Conservation (phyloP, 208 protist genomes). For the Trypanosoma mega region DNA sequence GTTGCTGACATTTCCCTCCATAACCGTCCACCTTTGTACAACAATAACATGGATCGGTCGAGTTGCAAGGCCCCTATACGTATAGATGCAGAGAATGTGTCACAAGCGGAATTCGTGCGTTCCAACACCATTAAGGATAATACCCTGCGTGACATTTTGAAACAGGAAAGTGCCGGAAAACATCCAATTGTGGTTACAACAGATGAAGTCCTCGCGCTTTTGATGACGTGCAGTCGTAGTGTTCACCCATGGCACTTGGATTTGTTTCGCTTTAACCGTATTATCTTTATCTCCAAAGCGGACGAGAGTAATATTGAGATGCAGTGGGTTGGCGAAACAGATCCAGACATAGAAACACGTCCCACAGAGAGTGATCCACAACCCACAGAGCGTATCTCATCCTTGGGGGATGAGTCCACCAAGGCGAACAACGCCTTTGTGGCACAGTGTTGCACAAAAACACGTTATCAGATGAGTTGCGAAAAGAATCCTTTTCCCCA, state of each 20-base stretch:
- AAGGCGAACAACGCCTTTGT: conserved; percentile 73
- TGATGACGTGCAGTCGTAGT: conserved; percentile 78
- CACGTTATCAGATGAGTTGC: conserved; percentile 45
- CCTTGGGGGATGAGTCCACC: conserved; percentile 72
- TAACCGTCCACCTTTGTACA: conserved; percentile 63
- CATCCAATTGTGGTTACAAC: conserved; percentile 71
- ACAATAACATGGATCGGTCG: conserved; percentile 56
- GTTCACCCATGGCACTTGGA: conserved; percentile 81
- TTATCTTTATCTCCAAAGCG: conserved; percentile 63
- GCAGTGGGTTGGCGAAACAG: conserved; percentile 88
- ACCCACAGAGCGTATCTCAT: conserved; percentile 50
- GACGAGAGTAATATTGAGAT: conserved; percentile 58
- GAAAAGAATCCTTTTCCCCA: conserved; percentile 62
- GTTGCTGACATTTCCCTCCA: conserved; percentile 50
- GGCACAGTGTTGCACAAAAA: conserved; percentile 47
- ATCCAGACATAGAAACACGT: conserved; percentile 29
- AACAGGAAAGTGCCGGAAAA: conserved; percentile 22
- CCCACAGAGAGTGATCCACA: conserved; percentile 64
- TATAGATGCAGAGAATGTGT: conserved; percentile 41
- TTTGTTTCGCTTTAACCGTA: conserved; percentile 45
- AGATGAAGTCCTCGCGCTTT: conserved; percentile 76
- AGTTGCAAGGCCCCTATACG: conserved; percentile 35
- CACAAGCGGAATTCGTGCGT: conserved; percentile 26
- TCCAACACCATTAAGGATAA: conserved; percentile 47
- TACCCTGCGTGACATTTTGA: conserved; percentile 54